Percentiles rank a stretch among this genome's conserved stretches.
phyloP scores from a whole-genome alignment of 2,329 filamentous ascomycete species.

The Pseudogymnoascus sp. region DNA sequence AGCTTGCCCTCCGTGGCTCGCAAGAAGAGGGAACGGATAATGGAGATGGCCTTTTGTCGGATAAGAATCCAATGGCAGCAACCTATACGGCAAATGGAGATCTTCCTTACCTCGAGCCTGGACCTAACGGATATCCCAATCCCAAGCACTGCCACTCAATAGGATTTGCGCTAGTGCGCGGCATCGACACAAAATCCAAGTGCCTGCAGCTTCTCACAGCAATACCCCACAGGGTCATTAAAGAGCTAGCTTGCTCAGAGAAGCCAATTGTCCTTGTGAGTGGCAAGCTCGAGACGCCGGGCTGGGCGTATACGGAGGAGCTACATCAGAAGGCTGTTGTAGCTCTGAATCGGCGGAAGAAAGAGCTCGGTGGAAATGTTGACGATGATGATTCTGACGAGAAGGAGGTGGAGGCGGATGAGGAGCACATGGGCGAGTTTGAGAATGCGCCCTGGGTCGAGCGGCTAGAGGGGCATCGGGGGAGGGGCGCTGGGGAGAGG shows the following conservation, averaged over 20 bases:
- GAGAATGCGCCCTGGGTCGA: slow-evolving; percentile 50
- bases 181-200: slow-evolving; percentile 48
- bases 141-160: slow-evolving; percentile 51
- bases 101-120: slow-evolving; percentile 54
- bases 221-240: slow-evolving; percentile 34
- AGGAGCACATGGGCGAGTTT: slow-evolving; percentile 24
- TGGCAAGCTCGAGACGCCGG: slow-evolving; percentile 59
- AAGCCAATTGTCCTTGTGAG: slow-evolving; percentile 54
- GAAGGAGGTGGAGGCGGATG: slow-evolving; percentile 6
- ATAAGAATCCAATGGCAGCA: slow-evolving; percentile 24
- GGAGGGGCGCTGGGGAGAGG: slow-evolving; percentile 47
- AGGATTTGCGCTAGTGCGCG: slow-evolving; percentile 61
- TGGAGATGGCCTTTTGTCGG: slow-evolving; percentile 2
- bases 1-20: slow-evolving; percentile 37
- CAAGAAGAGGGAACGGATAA: slow-evolving; percentile 13
- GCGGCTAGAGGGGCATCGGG: slow-evolving; percentile 45
- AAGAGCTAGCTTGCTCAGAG: slow-evolving; percentile 33
- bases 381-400: slow-evolving; percentile 8
- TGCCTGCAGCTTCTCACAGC: slow-evolving; percentile 60
- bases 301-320: slow-evolving; percentile 62
- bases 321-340: slow-evolving; percentile 32
- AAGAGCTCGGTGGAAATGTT: slow-evolving; percentile 9
- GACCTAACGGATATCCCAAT: slow-evolving; percentile 46
- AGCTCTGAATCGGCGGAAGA: slow-evolving; percentile 15
- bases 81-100: slow-evolving; percentile 38